A percentile compares a stretch with the other conserved stretches of the same genome.
Conservation (phyloP, 805 yeast species). For the Suhomyces pyralidae region DNA sequence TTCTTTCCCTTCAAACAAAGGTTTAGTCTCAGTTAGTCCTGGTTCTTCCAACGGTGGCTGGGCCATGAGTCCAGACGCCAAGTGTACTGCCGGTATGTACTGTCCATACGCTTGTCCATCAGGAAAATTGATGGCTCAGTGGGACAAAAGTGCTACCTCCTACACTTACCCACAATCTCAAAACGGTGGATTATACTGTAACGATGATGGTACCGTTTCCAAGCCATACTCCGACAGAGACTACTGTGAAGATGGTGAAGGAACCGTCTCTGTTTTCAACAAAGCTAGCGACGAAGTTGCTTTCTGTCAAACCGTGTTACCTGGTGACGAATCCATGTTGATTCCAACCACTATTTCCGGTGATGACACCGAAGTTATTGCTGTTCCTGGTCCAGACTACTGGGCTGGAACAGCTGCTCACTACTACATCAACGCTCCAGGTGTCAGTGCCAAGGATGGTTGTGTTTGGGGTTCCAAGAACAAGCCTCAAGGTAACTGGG, state of each 20-base stretch:
- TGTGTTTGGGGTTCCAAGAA: conserved; percentile 79
- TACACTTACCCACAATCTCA: conserved; percentile 76
- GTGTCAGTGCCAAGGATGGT: conserved; percentile 69
- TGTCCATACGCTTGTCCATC: conserved; percentile 93
- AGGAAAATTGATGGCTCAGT: conserved; percentile 82
- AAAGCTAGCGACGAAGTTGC: conserved; percentile 60
- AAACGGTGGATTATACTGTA: conserved; percentile 82
- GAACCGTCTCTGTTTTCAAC: conserved; percentile 66
- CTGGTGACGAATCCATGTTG: conserved; percentile 93
- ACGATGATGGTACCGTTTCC: conserved; percentile 62
- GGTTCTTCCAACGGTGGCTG: conserved; percentile 69
- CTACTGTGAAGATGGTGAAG: conserved; percentile 76
- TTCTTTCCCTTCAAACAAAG: conserved; percentile 62
- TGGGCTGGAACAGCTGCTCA: conserved; percentile 88
- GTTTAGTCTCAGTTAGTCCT: conserved; percentile 67
- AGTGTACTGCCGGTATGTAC: conserved; percentile 72
- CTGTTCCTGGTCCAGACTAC: conserved; percentile 83
- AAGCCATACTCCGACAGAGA: conserved; percentile 55
- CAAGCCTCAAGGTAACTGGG: conserved; percentile 82
- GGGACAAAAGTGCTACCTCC: conserved; percentile 75
- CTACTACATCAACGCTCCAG: conserved; percentile 81
- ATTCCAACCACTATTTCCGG: conserved; percentile 73
- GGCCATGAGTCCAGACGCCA: conserved; percentile 78
- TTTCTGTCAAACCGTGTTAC: conserved; percentile 88
- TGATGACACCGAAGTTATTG: conserved; percentile 50